A percentile compares a stretch with the other conserved stretches of the same genome.
Conservation (phyloP, 2,329 filamentous ascomycete genomes). For the Fusarium phyllophilum region DNA sequence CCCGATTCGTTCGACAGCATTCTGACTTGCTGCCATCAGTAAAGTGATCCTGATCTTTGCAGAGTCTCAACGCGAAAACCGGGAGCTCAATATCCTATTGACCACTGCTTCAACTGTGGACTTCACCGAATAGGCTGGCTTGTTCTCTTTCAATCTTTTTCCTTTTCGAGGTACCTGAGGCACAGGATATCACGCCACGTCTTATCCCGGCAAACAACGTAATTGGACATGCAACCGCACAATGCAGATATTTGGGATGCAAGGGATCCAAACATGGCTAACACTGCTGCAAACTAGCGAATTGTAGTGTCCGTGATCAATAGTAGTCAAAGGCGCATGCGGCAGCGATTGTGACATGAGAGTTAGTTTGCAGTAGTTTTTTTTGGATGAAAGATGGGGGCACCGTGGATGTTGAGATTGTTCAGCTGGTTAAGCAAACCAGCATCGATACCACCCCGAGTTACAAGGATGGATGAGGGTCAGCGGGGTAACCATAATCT, state of each 20-base stretch:
- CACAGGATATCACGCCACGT: conserved; percentile 10
- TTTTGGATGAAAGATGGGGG: background rate
- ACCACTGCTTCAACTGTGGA: background rate
- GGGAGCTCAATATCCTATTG: background rate
- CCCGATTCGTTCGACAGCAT: background rate
- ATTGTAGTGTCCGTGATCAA: background rate
- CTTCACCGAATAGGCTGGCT: background rate
- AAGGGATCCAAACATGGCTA: background rate
- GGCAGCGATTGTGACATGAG: background rate
- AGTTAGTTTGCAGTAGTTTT: conserved; percentile 7
- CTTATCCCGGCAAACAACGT: background rate
- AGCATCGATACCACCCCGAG: background rate
- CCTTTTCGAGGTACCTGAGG: background rate
- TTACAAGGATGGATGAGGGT: background rate
- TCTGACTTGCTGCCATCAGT: background rate
- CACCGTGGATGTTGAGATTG: background rate
- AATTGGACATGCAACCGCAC: background rate
- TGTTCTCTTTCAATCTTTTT: background rate
- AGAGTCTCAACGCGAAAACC: background rate
- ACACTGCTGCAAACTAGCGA: background rate
- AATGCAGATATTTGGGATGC: background rate
- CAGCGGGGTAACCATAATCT: background rate
- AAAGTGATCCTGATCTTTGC: background rate
- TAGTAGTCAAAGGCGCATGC: background rate
- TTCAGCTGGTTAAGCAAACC: conserved; percentile 2